These are phyloP conservation scores for Tremella fuciformis DNA, from an alignment of 768 basidiomycete genomes.

Conservation along the genomic window DNA sequence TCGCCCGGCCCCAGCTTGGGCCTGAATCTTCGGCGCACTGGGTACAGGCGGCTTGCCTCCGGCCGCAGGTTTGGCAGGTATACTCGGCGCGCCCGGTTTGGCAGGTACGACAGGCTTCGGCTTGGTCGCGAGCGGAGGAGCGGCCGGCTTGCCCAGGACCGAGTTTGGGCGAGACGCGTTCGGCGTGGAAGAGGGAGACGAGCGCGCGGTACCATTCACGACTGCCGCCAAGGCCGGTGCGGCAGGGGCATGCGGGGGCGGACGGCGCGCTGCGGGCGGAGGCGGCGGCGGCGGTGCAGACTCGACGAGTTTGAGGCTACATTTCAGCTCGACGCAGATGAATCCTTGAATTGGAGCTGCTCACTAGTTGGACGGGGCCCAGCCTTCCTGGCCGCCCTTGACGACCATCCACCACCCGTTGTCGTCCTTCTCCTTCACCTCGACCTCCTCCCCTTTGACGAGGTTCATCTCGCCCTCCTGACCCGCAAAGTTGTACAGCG, in stretches of 20 bases:
- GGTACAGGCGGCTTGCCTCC: slow-evolving; percentile 43
- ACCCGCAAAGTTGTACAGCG: slow-evolving; percentile 84
- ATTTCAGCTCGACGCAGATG: background rate
- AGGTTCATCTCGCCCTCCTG: slow-evolving; percentile 88
- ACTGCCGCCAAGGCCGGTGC: slow-evolving; percentile 52
- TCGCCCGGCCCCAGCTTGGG: slow-evolving; percentile 11
- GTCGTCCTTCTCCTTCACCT: slow-evolving; percentile 84
- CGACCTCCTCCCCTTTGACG: slow-evolving; percentile 85
- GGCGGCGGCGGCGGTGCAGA: slow-evolving; percentile 67
- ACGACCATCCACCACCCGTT: slow-evolving; percentile 98
- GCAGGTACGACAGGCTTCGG: slow-evolving; percentile 50
- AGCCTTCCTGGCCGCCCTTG: slow-evolving; percentile 76
- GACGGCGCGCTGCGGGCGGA: slow-evolving; percentile 57
- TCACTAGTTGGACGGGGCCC: slow-evolving; percentile 72
- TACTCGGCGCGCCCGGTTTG: slow-evolving; percentile 32
- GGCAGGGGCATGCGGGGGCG: slow-evolving; percentile 54
- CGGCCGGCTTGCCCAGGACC: slow-evolving; percentile 43
- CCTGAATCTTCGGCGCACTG: slow-evolving; percentile 54
- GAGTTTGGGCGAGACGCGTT: slow-evolving; percentile 45
- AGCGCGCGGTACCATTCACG: slow-evolving; percentile 24
- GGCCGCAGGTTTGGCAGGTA: slow-evolving; percentile 28
- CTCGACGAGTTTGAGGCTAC: slow-evolving; percentile 66
- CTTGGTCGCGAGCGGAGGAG: slow-evolving; percentile 42
- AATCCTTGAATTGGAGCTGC: slow-evolving; percentile 6
- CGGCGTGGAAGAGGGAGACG: slow-evolving; percentile 59